Conservation (phyloP, 139 green algal genomes). For the Edaphochlamys debaryana region DNA sequence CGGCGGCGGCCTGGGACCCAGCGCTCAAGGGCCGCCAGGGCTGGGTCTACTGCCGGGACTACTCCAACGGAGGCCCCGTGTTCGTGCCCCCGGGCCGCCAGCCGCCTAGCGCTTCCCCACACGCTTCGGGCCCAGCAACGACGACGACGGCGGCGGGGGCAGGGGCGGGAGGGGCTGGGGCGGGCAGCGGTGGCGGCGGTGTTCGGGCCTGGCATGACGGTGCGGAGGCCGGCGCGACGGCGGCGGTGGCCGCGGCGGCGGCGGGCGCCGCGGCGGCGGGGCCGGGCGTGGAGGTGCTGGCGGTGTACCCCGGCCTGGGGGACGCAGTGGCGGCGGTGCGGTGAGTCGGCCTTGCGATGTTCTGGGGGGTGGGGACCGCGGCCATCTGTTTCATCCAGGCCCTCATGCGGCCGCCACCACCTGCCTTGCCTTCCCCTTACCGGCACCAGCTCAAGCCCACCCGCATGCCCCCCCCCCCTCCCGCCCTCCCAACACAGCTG, state of each 20-base stretch:
- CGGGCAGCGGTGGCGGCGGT: not conserved
- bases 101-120: no score
- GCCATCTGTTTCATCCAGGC: no score
- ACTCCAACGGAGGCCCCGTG: constrained; percentile 76
- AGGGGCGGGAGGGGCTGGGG: no score
- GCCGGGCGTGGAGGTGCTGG: constrained; percentile 44
- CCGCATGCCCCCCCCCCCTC: no score
- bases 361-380: no score
- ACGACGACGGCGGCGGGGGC: no score
- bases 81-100: no score
- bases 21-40: not conserved
- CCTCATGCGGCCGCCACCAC: no score
- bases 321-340: not conserved
- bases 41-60: constrained; percentile 63
- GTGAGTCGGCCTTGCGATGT: not conserved
- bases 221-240: not conserved
- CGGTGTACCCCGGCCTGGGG: constrained; percentile 38
- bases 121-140: no score
- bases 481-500: no score
- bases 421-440: no score
- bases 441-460: no score
- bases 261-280: not conserved
- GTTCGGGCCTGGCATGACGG: not conserved
- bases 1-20: not conserved
- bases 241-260: not conserved